These are phyloP conservation scores for Ophiosphaerella herpotricha DNA, from an alignment of 2,329 filamentous ascomycete genomes.

Conservation along the genomic window DNA sequence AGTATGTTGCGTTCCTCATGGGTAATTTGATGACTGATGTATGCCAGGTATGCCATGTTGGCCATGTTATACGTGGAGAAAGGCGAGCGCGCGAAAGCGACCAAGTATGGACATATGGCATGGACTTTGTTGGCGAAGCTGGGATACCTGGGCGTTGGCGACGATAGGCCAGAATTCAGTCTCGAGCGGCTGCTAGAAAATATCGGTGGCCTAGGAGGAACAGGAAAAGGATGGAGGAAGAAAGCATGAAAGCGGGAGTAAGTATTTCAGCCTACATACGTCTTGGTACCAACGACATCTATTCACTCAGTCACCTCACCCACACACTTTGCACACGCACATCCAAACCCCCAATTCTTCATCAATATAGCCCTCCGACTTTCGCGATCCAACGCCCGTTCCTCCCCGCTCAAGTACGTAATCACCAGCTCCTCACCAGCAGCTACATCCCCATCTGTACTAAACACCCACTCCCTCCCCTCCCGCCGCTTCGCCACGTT, in stretches of 20 bases:
- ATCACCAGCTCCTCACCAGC: conserved; percentile 53
- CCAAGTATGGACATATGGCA: conserved; percentile 7
- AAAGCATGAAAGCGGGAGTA: not conserved
- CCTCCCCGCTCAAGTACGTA: conserved; percentile 55
- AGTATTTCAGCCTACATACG: no score
- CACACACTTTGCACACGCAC: conserved; percentile 48
- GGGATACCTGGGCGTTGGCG: conserved; percentile 19
- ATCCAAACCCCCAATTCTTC: conserved; percentile 54
- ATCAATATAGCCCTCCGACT: conserved; percentile 46
- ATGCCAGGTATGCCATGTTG: conserved; percentile 8
- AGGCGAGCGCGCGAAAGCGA: conserved; percentile 12
- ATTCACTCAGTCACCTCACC: not conserved
- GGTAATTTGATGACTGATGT: no score
- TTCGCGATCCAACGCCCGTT: conserved; percentile 44
- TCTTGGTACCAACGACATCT: not conserved
- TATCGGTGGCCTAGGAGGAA: not conserved
- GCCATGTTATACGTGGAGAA: conserved; percentile 12
- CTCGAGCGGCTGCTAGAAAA: not conserved
- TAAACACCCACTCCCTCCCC: conserved; percentile 50
- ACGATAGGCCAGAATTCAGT: not conserved
- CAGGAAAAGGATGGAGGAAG: not conserved
- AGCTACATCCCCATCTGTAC: conserved; percentile 39
- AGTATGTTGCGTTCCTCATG: not conserved
- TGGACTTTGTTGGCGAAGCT: conserved; percentile 5
- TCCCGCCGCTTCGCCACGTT: conserved; percentile 50